These are phyloP conservation scores for Stevia rebaudiana DNA, from an alignment of 140 eudicot genomes.

Conservation along the genomic window DNA sequence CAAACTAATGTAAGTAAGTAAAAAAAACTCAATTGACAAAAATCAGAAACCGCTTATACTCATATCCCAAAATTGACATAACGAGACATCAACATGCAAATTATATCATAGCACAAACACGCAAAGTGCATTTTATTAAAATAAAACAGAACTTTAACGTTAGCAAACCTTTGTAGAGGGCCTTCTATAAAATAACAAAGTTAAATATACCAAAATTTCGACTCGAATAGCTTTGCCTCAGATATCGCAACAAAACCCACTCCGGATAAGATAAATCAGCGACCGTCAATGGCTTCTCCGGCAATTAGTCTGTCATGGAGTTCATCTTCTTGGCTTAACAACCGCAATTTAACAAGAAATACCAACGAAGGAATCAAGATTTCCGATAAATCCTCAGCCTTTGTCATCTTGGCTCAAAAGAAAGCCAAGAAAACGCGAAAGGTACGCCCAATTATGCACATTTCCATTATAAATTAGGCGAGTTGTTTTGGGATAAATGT, in stretches of 20 bases:
- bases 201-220: conserved; percentile 9
- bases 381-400: conserved; percentile 28
- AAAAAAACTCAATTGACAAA: no score
- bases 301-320: conserved; percentile 63
- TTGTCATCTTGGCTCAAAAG: conserved; percentile 57
- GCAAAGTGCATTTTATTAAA: no score
- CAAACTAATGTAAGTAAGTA: no score
- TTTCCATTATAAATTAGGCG: background rate
- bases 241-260: background rate
- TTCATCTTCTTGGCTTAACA: conserved; percentile 60
- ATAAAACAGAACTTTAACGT: no score
- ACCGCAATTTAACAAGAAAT: conserved; percentile 27
- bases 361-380: conserved; percentile 23
- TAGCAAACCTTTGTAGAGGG: no score
- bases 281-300: conserved; percentile 47
- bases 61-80: no score
- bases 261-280: conserved; percentile 35
- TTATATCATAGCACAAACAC: no score
- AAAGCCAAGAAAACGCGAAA: conserved; percentile 71
- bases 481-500: background rate
- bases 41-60: no score
- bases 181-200: background rate
- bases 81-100: no score
- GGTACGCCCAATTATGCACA: conserved; percentile 36
- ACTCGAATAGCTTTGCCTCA: background rate